phyloP scores from a whole-genome alignment of 1,284 basidiomycete genomes.

The Bondarzewia mesenterica region DNA sequence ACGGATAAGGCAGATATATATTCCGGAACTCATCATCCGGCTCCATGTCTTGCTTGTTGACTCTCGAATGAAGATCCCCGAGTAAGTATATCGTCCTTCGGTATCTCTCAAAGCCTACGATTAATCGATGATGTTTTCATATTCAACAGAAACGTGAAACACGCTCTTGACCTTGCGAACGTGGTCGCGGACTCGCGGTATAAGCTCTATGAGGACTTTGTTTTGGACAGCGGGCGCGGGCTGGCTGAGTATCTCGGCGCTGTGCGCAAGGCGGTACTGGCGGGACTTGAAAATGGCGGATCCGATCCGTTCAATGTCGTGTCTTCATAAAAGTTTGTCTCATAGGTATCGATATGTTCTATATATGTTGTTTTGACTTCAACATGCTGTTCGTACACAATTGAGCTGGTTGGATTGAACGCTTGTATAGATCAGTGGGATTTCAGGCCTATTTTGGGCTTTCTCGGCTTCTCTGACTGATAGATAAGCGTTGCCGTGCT shows the following conservation, averaged over 20 bases:
- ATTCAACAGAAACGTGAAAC: constrained; percentile 68
- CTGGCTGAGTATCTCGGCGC: constrained; percentile 67
- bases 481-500: too few species aligned
- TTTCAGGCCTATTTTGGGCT: too few species aligned
- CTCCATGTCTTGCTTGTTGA: constrained; percentile 71
- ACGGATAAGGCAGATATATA: constrained; percentile 80
- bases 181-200: constrained; percentile 86
- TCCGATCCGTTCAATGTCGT: constrained; percentile 55
- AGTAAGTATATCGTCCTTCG: constrained; percentile 40
- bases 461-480: too few species aligned
- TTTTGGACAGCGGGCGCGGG: constrained; percentile 44
- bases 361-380: not conserved
- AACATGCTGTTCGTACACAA: not conserved
- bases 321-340: not conserved
- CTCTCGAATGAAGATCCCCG: constrained; percentile 57
- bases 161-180: constrained; percentile 71
- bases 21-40: constrained; percentile 87
- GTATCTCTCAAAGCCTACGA: not conserved
- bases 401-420: too few species aligned
- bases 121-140: not conserved
- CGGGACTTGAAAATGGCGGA: constrained; percentile 63
- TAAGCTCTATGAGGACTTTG: constrained; percentile 84
- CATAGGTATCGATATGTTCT: not conserved
- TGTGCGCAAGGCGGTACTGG: constrained; percentile 64
- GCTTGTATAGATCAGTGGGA: too few species aligned